phyloP scores from a whole-genome alignment of 1,284 basidiomycete species.

The Ganoderma sp. region DNA sequence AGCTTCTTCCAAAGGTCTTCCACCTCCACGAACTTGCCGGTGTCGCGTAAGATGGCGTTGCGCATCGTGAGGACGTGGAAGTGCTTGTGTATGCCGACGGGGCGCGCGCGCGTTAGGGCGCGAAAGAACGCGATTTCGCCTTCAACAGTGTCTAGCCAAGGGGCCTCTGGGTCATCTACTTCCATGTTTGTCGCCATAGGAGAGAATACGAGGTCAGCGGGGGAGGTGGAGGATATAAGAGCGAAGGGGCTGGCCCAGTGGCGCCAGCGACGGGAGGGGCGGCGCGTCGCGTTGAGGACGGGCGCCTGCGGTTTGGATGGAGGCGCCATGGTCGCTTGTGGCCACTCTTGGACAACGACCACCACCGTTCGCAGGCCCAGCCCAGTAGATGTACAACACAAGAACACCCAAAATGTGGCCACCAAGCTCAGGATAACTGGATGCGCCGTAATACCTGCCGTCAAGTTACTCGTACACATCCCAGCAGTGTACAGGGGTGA shows the following conservation, averaged over 20 bases:
- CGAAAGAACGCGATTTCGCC: constrained; percentile 84
- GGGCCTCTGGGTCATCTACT: constrained; percentile 22
- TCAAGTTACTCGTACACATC: no score
- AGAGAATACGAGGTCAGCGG: neutral
- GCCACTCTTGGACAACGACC: neutral
- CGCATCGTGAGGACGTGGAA: constrained; percentile 81
- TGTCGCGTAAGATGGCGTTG: constrained; percentile 72
- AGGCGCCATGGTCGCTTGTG: no score
- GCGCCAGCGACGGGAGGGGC: neutral
- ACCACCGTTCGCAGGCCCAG: neutral
- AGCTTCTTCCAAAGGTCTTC: constrained; percentile 80
- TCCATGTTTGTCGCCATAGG: constrained; percentile 24
- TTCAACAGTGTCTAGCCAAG: constrained; percentile 69
- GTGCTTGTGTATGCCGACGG: constrained; percentile 78
- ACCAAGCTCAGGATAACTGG: no score
- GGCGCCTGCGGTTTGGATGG: no score
- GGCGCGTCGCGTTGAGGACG: neutral
- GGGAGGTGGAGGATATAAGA: neutral
- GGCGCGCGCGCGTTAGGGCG: constrained; percentile 75
- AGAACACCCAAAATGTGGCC: no score
- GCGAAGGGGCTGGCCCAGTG: neutral
- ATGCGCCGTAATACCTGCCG: no score
- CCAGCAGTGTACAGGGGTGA: no score
- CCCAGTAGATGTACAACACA: no score
- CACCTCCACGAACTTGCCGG: constrained; percentile 63